A percentile compares a stretch with the other conserved stretches of the same genome.
Evolutionary conservation across 2,329 filamentous ascomycete species (phyloP).

Genomic region (Clarireedia homoeocarpa): DNA sequence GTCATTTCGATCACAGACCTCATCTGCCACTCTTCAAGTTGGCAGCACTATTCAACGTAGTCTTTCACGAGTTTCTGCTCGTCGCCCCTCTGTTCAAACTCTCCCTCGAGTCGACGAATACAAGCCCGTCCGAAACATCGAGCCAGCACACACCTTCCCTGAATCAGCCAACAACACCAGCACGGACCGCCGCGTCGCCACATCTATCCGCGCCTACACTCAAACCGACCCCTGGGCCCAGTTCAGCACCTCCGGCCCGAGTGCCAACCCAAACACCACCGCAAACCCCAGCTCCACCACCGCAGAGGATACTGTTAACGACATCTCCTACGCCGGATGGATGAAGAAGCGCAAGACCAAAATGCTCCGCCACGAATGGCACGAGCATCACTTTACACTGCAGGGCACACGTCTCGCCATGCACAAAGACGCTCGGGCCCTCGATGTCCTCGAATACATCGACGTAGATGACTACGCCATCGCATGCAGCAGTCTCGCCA

Average conservation of each 20-base stretch:
- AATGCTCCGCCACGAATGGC: slow-evolving; percentile 88
- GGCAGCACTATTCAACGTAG: slow-evolving; percentile 17
- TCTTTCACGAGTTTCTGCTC: slow-evolving; percentile 41
- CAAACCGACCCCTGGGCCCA: slow-evolving; percentile 6
- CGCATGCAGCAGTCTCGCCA: slow-evolving; percentile 69
- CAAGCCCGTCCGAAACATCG: slow-evolving; percentile 29
- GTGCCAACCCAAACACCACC: slow-evolving; percentile 21
- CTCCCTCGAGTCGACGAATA: slow-evolving; percentile 66
- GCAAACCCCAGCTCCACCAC: slow-evolving; percentile 16
- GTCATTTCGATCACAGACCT: slow-evolving; percentile 53
- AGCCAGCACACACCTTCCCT: neutral
- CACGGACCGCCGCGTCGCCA: neutral
- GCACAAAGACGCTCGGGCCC: slow-evolving; percentile 55
- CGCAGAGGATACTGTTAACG: slow-evolving; percentile 30
- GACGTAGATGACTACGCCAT: slow-evolving; percentile 87
- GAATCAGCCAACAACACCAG: neutral
- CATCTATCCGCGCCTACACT: slow-evolving; percentile 4
- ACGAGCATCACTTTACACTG: slow-evolving; percentile 84
- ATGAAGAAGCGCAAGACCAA: slow-evolving; percentile 92
- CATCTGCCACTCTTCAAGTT: slow-evolving; percentile 6
- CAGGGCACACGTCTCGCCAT: slow-evolving; percentile 67
- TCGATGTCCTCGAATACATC: slow-evolving; percentile 62
- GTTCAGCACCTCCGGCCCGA: slow-evolving; percentile 1
- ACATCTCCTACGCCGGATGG: slow-evolving; percentile 68
- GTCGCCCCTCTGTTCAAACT: slow-evolving; percentile 60